A percentile compares a stretch with the other conserved stretches of the same genome.
Conservation (phyloP, 768 basidiomycete species). For the Boletus subcaerulescens region DNA sequence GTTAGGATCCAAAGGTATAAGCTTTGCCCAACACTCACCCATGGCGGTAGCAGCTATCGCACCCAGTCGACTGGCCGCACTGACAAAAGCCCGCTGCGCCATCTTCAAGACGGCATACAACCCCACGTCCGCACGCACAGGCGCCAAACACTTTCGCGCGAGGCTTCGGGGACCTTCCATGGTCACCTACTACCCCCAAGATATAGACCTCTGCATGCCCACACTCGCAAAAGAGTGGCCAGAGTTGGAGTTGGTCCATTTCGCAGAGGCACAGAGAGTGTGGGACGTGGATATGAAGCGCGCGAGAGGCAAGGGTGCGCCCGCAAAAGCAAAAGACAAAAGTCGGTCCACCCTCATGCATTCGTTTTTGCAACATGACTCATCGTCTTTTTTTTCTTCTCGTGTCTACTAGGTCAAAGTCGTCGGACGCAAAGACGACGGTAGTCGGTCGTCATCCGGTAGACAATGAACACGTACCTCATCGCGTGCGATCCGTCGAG, state of each 20-base stretch:
- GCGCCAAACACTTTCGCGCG: slow-evolving; percentile 85
- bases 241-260: slow-evolving; percentile 58
- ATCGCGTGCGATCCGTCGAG: too few species aligned
- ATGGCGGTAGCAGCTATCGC: slow-evolving; percentile 38
- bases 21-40: neutral
- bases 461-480: too few species aligned
- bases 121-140: slow-evolving; percentile 75
- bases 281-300: slow-evolving; percentile 66
- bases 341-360: slow-evolving; percentile 39
- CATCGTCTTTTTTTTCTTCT: neutral
- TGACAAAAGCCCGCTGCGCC: slow-evolving; percentile 60
- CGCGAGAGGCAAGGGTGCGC: slow-evolving; percentile 78
- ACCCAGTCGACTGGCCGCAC: slow-evolving; percentile 53
- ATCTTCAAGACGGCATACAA: slow-evolving; percentile 91
- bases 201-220: slow-evolving; percentile 55
- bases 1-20: slow-evolving; percentile 28
- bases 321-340: slow-evolving; percentile 72
- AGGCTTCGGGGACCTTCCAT: slow-evolving; percentile 84
- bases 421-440: slow-evolving; percentile 47
- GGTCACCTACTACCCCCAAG: slow-evolving; percentile 74
- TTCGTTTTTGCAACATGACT: neutral
- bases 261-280: slow-evolving; percentile 57
- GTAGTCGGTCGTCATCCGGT: slow-evolving; percentile 11
- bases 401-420: slow-evolving; percentile 43
- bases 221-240: slow-evolving; percentile 50